phyloP scores from a whole-genome alignment of 805 yeast species.

The Sungouiozyma intestinalis region DNA sequence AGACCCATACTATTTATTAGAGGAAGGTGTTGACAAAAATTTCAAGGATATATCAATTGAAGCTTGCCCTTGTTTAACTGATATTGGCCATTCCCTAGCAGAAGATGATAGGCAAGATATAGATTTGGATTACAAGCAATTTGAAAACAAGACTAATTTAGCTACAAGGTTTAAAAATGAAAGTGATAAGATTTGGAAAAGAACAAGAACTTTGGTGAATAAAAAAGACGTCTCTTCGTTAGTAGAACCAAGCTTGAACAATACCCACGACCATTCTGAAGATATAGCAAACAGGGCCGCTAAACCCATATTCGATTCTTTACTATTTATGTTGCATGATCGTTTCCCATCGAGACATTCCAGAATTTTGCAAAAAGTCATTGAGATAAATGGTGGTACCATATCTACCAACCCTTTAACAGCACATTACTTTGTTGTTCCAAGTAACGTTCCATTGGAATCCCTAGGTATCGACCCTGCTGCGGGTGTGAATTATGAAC shows the following conservation, averaged over 20 bases:
- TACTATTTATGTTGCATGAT: conserved; percentile 10
- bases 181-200: conserved; percentile 24
- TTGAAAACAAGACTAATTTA: conserved; percentile 1
- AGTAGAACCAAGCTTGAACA: too few species aligned
- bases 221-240: too few species aligned
- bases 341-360: conserved; percentile 13
- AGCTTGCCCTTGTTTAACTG: conserved; percentile 24
- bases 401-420: neutral
- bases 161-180: conserved; percentile 19
- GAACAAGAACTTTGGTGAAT: conserved; percentile 13
- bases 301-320: conserved; percentile 8
- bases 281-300: neutral
- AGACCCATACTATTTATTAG: conserved; percentile 25
- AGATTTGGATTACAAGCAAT: neutral
- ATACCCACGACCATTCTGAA: too few species aligned
- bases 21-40: conserved; percentile 10
- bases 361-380: conserved; percentile 15
- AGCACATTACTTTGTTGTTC: conserved; percentile 13
- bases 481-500: conserved; percentile 7
- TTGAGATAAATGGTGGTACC: conserved; percentile 19
- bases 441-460: conserved; percentile 15
- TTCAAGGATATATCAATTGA: conserved; percentile 26
- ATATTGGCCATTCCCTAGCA: conserved; percentile 1
- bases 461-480: conserved; percentile 3
- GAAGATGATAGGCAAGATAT: neutral